These are phyloP conservation scores for Colletotrichum sublineola DNA, from an alignment of 2,329 filamentous ascomycete species.

Conservation along the genomic window DNA sequence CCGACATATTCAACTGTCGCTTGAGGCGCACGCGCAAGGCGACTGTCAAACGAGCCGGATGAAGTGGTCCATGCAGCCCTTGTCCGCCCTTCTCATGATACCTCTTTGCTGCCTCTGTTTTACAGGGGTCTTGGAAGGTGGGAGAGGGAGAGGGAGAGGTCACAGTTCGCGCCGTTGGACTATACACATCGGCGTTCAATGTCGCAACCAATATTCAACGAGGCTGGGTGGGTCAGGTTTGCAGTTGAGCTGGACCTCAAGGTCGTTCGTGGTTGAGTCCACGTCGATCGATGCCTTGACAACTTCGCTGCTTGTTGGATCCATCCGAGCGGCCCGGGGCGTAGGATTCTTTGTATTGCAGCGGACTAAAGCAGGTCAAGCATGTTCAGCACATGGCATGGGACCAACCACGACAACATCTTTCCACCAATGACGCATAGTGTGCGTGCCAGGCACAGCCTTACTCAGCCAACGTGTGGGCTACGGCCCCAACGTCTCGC, in stretches of 20 bases:
- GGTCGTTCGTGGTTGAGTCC: too few relatives aligned
- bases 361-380: conserved; percentile 27
- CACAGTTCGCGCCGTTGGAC: not conserved
- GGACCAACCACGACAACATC: conserved; percentile 7
- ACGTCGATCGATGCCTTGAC: not conserved
- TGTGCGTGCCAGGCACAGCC: not conserved
- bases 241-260: not conserved
- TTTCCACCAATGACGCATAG: conserved; percentile 35
- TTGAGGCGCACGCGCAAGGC: conserved; percentile 11
- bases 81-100: too few relatives aligned
- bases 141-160: not conserved
- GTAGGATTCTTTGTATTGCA: conserved; percentile 29
- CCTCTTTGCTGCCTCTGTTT: too few relatives aligned
- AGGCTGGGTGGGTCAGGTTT: not conserved
- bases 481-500: not conserved
- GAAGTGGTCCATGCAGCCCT: too few relatives aligned
- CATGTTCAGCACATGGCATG: conserved; percentile 31
- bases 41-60: not conserved
- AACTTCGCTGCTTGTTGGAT: conserved; percentile 14
- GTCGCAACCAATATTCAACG: not conserved
- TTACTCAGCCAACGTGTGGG: conserved; percentile 22
- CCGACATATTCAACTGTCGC: conserved; percentile 6
- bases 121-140: too few relatives aligned
- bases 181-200: not conserved
- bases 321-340: conserved; percentile 26